Evolutionary conservation across 768 basidiomycete genomes (phyloP), one percentile per base, ranked within the genome.

Genomic region (Tricholomella constricta): DNA sequence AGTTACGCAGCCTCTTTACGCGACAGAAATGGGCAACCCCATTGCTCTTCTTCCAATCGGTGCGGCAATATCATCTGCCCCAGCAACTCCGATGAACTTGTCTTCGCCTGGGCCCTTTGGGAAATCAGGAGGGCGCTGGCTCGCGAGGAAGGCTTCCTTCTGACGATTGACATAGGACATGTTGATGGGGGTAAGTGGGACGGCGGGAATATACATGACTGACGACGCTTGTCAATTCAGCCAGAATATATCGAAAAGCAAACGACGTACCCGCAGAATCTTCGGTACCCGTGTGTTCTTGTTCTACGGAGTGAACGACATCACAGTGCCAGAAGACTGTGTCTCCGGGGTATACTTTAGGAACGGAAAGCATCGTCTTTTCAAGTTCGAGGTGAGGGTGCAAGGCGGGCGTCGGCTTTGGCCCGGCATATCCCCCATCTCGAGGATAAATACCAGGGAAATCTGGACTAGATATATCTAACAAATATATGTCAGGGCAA

Each of bases 191-290:
- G 86, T 89, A 49, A 79, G 70, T 0, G 88, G 88, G 9, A 86
- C 82, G 6, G 89, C 82, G 1, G 85, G 84, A 45, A 91, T 91
- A 56, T 91, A 91, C 82, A 91, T 87, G 41, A 90, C 88, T 81
- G 58, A 3, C 17, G 44, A 31, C 9, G 3, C 0, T 43, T 40
- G 12, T 60, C 29, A 63, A 48, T 32, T 42, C 20, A 20, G 8
- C 19, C 26, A 23, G 17, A 7, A 46, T 14, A 15, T n/a, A 4
- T 15, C 10, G 25, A 38, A 49, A 25, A 36, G 20, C 35, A 31
- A 23, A 48, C 40, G 25, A 48, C 65, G 58, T 54, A 82, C 81
- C 81, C 51, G 82, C 80, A 22, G 84, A 86, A 58, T 84, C 83
- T 36, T 62, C 72, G 1, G 65, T 63, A 3, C 86, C 85, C 0